Conservation (phyloP, 108 stramenopile genomes). For the Nitzschia sp. region DNA sequence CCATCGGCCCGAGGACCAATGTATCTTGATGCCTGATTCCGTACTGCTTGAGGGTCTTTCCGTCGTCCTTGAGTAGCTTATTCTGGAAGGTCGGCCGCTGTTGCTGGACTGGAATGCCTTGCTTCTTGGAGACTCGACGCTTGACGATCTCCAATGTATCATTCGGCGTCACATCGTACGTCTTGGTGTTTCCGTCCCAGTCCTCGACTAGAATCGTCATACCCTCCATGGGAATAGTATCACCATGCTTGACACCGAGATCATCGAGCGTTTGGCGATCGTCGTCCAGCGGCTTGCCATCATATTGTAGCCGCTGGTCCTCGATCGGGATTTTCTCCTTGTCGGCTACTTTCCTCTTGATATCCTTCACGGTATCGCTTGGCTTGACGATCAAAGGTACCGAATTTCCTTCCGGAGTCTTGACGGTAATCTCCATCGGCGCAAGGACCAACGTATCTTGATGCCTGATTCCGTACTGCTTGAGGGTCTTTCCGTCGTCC, state of each 20-base stretch:
- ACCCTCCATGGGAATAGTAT: slow-evolving; percentile 18
- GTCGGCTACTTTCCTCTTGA: slow-evolving; percentile 18
- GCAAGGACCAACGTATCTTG: slow-evolving; percentile 8
- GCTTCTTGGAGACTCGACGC: slow-evolving; percentile 7
- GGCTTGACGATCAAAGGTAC: slow-evolving; percentile 16
- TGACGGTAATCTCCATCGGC: slow-evolving; percentile 32
- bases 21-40: slow-evolving; percentile 17
- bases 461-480: slow-evolving; percentile 9
- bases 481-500: slow-evolving; percentile 13
- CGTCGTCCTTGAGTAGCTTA: slow-evolving; percentile 7
- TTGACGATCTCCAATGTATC: slow-evolving; percentile 25
- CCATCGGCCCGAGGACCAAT: slow-evolving; percentile 24
- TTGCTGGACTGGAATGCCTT: slow-evolving; percentile 29
- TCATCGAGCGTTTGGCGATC: neutral
- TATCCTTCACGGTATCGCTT: slow-evolving; percentile 23
- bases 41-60: slow-evolving; percentile 21
- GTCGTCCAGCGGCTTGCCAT: slow-evolving; percentile 20
- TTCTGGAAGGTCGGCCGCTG: slow-evolving; percentile 14
- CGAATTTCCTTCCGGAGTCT: slow-evolving; percentile 17
- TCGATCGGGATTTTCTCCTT: slow-evolving; percentile 11
- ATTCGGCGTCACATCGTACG: slow-evolving; percentile 13
- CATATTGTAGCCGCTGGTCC: slow-evolving; percentile 10
- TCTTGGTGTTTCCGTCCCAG: slow-evolving; percentile 1
- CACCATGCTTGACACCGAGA: slow-evolving; percentile 10
- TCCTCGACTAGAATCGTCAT: slow-evolving; percentile 22